Evolutionary conservation across 257 asterid genomes (phyloP), one percentile per base, ranked within the genome.

Genomic region (Solanum dulcamara): DNA sequence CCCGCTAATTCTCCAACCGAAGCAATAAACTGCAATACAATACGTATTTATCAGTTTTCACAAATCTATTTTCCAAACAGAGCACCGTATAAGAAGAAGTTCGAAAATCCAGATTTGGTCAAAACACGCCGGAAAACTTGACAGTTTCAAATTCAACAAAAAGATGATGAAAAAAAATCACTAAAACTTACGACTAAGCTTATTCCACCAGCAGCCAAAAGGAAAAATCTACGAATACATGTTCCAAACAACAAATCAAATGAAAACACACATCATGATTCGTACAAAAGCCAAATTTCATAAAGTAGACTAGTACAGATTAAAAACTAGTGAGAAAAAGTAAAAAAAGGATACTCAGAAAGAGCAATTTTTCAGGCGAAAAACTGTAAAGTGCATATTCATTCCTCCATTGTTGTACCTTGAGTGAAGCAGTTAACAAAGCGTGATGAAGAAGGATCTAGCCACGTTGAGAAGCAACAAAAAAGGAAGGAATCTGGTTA

Each of bases 381-480:
- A 83, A 33, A 60, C 40, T 22, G 87, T 35, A 75, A 79, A 84
- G 86, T 50, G 48, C 17, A 59, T 59, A 59, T 59, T 59, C 79
- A 74, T 74, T 35, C 42, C 40, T n/a, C 28, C 75, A 59, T 40
- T 72, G 46, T 40, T 72, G 46, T 57, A 89, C 88, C 91, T 66
- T 62, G 85, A 84, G 60, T 48, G 87, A 4, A 84, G 89, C 90
- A 85, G 91, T 89, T 86, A 28, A 83, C 10, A 37, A 53, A 26
- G 60, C 38, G 37, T 44, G 60, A 44, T 7, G 38, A 75, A 68
- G 22, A 81, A 48, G 48, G 86, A 32, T 82, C 32, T 46, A 24
- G 22, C 62, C 84, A 51, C 74, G 88, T 81, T 30, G 50, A 13
- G 12, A 20, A 38, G 15, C 10, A 60, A 38, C 37, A 35, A 60